Base-by-base conservation (phyloP, 208 protist species). In the Balamuthia mandrillaris region DNA sequence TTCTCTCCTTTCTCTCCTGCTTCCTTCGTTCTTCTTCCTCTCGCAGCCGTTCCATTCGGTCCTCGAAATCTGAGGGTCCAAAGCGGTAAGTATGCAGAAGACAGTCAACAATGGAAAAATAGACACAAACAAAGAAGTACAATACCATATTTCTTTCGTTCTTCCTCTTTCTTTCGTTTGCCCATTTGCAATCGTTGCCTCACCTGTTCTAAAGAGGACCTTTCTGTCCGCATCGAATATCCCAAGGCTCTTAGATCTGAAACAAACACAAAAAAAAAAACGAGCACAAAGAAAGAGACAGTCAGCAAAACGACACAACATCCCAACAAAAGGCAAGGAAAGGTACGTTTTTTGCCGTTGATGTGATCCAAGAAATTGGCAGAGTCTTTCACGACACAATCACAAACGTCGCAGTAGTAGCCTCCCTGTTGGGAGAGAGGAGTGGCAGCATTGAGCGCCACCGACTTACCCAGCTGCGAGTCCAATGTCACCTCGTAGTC, bases 301-400 rank as follows among this genome's bases (percentile, higher is more conserved):
- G n/a, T n/a, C n/a, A n/a, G n/a, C n/a, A n/a, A n/a, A n/a, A n/a
- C n/a, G n/a, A n/a, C n/a, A n/a, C n/a, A n/a, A n/a, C n/a, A n/a
- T n/a, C n/a, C n/a, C n/a, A n/a, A n/a, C n/a, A n/a, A n/a, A 29
- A 2, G 68, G 24, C 21, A 10, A 31, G 12, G 29, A n/a, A 77
- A 9, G 33, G 52, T 81, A 87, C 78, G 88, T 35, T 90, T 90
- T 42, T 90, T 90, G 41, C 86, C 88, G 85, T 90, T 90, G 61
- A 89, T 79, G 74, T 90, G 88, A 66, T 90, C 88, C 4, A 90
- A 68, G 33, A 51, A 88, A 39, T 87, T 87, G 47, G 51, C 63
- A 4, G 51, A 87, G 31, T 86, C 79, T 31, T 85, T 84, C 4
- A 87, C 82, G 10, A 85, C 35, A 66, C 86, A 87, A 21, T 84